Base-by-base conservation (phyloP, 768 basidiomycete genomes). In the Tulasnella calospora region DNA sequence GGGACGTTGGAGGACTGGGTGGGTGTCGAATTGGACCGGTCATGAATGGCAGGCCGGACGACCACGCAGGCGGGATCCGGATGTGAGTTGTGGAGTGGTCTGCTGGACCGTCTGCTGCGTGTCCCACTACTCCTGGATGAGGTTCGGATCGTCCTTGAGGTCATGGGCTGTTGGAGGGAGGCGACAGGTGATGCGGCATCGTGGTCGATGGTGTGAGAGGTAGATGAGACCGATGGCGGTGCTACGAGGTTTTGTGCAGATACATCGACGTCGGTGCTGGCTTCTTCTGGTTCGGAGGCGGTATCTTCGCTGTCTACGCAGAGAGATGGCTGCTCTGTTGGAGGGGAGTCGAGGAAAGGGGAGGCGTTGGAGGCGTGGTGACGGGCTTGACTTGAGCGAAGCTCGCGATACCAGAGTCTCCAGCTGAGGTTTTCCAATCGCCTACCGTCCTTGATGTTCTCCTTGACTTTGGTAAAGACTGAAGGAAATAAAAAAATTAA, bases 401-500 rank as follows among this genome's bases (percentile, higher is more conserved):
- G 85, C 80, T 92, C 89, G 80, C 90, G 88, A 83, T 92, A 89
- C 92, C 93, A 93, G 10, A 96, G 85, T 74, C 94, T 86, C 94
- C 94, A 96, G 3, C 92, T 90, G 76, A 96, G 91, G 82, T 96
- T 95, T 85, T 96, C 94, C 38, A 95, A 88, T 38, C 94, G 85
- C 8, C 86, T 87, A n/a, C 95, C 95, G 81, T 95, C 91, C 81
- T 92, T 88, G 3, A 96, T 85, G 1, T 90, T 90, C 80, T 89
- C 88, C 84, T 93, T 94, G 86, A 92, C 94, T 83, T 94, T 93
- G 74, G 92, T 90, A 82, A 96, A 94, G 9, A 96, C 94, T 94
- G 81, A 19, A 15, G 44, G 44, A 44, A 61, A 79, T 73, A 74
- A 36, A 79, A 30, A 73, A 2, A 23, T 77, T 41, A 55, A 74